phyloP scores from a whole-genome alignment of 352 stramenopile species.

The Aphanomyces stellatus region DNA sequence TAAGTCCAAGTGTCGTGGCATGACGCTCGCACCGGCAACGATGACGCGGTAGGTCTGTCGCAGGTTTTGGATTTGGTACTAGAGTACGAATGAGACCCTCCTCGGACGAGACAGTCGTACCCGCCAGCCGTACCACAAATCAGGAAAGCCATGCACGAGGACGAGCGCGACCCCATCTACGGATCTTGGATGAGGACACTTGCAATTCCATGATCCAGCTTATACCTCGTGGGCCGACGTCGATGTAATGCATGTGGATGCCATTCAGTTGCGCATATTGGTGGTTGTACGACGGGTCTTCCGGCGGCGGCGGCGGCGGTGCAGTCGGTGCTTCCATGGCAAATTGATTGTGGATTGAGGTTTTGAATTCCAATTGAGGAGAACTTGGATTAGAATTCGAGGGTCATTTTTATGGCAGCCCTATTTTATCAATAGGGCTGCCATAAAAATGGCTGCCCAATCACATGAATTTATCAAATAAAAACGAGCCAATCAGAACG shows the following conservation, averaged over 20 bases:
- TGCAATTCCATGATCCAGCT: neutral
- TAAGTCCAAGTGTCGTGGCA: too few relatives aligned
- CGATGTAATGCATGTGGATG: conserved; percentile 47
- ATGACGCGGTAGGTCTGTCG: too few relatives aligned
- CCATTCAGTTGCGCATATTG: conserved; percentile 23
- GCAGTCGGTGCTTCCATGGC: too few relatives aligned
- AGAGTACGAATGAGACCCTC: too few relatives aligned
- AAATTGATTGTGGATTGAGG: too few relatives aligned
- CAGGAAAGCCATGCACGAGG: conserved; percentile 51
- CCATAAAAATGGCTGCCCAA: too few relatives aligned
- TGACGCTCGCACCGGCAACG: conserved; percentile 21
- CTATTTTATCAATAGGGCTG: too few relatives aligned
- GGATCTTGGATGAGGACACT: neutral
- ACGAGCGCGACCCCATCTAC: conserved; percentile 39
- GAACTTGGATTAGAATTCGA: too few relatives aligned
- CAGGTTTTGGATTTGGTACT: conserved; percentile 48
- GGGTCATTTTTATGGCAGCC: too few relatives aligned
- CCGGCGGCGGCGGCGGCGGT: neutral
- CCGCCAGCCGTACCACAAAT: conserved; percentile 52
- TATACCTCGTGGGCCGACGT: conserved; percentile 32
- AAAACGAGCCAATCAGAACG: too few relatives aligned
- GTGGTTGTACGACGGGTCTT: conserved; percentile 15
- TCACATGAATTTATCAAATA: too few relatives aligned
- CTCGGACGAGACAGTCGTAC: conserved; percentile 23
- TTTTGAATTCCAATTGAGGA: too few relatives aligned